These are phyloP conservation scores for Pichia heedii DNA, from an alignment of 805 yeast genomes.

Conservation along the genomic window DNA sequence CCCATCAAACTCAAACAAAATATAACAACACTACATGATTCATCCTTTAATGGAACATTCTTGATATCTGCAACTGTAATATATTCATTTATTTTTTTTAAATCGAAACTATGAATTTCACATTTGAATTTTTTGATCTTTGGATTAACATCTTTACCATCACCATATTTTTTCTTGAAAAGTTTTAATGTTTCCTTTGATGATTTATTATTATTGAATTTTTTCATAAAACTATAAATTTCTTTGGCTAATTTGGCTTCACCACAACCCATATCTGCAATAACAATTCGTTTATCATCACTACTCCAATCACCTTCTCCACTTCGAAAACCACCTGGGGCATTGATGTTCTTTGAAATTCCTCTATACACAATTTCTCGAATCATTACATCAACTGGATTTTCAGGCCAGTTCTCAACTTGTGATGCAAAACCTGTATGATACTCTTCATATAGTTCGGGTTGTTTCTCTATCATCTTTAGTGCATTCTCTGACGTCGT, in stretches of 20 bases:
- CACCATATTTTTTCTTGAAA: conserved; percentile 21
- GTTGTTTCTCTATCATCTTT: conserved; percentile 65
- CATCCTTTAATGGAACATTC: conserved; percentile 75
- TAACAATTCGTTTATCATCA: conserved; percentile 46
- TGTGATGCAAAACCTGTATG: conserved; percentile 94
- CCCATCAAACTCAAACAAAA: conserved; percentile 97
- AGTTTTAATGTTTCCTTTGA: conserved; percentile 25
- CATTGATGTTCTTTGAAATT: conserved; percentile 58
- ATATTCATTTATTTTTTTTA: conserved; percentile 78
- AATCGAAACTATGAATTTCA: conserved; percentile 81
- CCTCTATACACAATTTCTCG: conserved; percentile 54
- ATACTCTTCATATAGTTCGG: conserved; percentile 84
- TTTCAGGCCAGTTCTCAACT: conserved; percentile 97
- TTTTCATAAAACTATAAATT: conserved; percentile 38
- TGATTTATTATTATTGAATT: conserved; percentile 20
- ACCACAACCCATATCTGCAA: conserved; percentile 99
- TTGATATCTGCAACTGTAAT: conserved; percentile 96
- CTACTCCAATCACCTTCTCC: conserved; percentile 52
- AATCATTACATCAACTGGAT: conserved; percentile 90
- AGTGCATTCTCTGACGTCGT: conserved; percentile 71
- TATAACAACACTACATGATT: conserved; percentile 77
- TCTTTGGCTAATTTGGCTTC: conserved; percentile 83
- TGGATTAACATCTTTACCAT: conserved; percentile 11
- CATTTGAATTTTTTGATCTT: conserved; percentile 31
- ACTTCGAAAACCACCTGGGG: conserved; percentile 76